These are phyloP conservation scores for Podospora sp. DNA, from an alignment of 495 filamentous ascomycete genomes.

Conservation along the genomic window DNA sequence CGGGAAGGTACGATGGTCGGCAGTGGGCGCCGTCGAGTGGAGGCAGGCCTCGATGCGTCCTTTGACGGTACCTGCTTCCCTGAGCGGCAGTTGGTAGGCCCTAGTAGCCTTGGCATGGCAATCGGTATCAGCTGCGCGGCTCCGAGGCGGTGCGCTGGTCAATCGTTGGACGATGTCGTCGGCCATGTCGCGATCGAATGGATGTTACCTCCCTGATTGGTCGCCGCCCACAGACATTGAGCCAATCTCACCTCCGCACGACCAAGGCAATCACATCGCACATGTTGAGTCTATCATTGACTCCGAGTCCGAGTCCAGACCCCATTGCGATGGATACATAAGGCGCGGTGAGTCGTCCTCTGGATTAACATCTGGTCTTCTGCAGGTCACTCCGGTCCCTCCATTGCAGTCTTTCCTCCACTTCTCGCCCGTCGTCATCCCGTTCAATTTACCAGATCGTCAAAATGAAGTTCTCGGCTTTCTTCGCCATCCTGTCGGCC, in stretches of 20 bases:
- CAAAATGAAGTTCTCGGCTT: conserved; percentile 23
- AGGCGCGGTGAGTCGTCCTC: neutral
- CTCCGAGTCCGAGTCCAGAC: too few species aligned
- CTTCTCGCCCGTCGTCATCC: too few species aligned
- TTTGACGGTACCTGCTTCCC: neutral
- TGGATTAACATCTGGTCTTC: neutral
- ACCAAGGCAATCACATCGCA: neutral
- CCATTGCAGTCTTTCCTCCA: neutral
- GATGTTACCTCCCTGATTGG: neutral
- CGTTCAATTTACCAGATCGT: neutral
- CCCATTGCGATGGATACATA: neutral
- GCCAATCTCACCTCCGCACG: neutral
- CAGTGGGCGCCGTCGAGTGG: neutral
- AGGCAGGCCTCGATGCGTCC: neutral
- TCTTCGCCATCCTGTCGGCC: conserved; percentile 15
- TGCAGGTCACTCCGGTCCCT: neutral
- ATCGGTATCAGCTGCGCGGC: neutral
- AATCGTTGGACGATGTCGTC: neutral
- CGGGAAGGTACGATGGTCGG: neutral
- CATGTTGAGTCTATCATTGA: too few species aligned
- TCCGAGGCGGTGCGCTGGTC: neutral
- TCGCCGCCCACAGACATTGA: neutral
- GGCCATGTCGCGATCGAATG: neutral
- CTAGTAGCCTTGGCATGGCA: neutral
- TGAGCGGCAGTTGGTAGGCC: neutral